phyloP scores from a whole-genome alignment of 1,284 basidiomycete genomes.

The Ustilago sp. region DNA sequence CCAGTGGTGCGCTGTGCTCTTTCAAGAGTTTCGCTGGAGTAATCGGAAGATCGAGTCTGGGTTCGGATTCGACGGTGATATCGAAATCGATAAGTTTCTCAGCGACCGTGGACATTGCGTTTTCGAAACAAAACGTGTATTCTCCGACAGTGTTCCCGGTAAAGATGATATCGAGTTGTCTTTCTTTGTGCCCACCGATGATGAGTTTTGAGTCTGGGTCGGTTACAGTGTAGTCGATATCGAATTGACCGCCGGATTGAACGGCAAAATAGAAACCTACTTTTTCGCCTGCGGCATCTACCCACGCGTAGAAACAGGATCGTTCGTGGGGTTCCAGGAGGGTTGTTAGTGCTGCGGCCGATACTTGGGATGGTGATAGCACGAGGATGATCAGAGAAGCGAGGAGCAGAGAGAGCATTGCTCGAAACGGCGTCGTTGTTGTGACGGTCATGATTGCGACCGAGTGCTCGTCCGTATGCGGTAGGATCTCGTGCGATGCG shows the following conservation, averaged over 20 bases:
- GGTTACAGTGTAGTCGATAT: conserved; percentile 93
- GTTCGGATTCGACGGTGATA: conserved; percentile 69
- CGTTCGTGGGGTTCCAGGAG: conserved; percentile 85
- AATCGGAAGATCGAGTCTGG: conserved; percentile 63
- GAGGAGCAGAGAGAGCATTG: conserved; percentile 7
- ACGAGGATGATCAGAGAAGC: background rate
- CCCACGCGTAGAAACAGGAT: conserved; percentile 93
- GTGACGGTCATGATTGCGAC: background rate
- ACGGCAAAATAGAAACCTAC: conserved; percentile 81
- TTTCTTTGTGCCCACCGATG: conserved; percentile 85
- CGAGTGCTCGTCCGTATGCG: too few species aligned
- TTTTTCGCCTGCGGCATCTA: conserved; percentile 93
- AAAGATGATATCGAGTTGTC: conserved; percentile 96
- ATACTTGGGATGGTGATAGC: background rate
- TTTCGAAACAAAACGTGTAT: conserved; percentile 98
- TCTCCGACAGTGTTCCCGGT: conserved; percentile 94
- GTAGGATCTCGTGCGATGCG: too few species aligned
- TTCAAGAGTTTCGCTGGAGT: conserved; percentile 55
- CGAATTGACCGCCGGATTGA: conserved; percentile 96
- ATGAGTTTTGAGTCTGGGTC: conserved; percentile 88
- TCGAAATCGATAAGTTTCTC: conserved; percentile 69
- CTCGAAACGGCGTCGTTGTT: background rate
- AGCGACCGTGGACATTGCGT: conserved; percentile 73
- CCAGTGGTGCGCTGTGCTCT: conserved; percentile 65
- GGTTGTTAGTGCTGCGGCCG: conserved; percentile 83